phyloP scores from a whole-genome alignment of 306 rosid species.

The Prunus armeniaca region DNA sequence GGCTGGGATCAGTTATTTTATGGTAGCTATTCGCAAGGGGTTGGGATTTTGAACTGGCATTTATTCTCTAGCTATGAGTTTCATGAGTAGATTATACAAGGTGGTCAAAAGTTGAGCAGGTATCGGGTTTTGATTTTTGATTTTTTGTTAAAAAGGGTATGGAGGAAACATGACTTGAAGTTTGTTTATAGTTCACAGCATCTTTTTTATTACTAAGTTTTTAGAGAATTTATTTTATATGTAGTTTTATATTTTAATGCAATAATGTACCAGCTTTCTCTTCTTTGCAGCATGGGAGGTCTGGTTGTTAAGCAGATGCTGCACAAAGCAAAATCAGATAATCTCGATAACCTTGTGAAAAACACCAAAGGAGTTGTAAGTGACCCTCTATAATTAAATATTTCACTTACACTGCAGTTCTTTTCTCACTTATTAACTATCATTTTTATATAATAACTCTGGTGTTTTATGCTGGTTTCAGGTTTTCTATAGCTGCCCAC shows the following conservation, averaged over 20 bases:
- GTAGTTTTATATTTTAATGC: not conserved
- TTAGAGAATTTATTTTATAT: not conserved
- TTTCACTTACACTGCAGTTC: conserved; percentile 6
- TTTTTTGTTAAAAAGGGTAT: not conserved
- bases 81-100: too few relatives aligned
- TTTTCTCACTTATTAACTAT: not conserved
- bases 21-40: not conserved
- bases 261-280: conserved; percentile 11
- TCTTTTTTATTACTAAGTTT: not conserved
- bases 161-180: not conserved
- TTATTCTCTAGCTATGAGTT: too few relatives aligned
- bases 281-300: conserved; percentile 87
- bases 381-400: conserved; percentile 18
- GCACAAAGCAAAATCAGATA: conserved; percentile 70
- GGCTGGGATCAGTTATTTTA: not conserved
- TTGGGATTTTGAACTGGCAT: not conserved
- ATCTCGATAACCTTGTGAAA: conserved; percentile 60
- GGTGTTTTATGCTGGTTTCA: conserved; percentile 37
- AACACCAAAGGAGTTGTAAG: conserved; percentile 91
- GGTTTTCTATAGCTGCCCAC: conserved; percentile 99
- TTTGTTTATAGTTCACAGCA: not conserved
- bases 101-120: too few relatives aligned
- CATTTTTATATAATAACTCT: conserved; percentile 3
- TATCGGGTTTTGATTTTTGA: not conserved
- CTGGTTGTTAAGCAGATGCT: conserved; percentile 94